Percentiles rank a stretch among this genome's conserved stretches.
phyloP scores from a whole-genome alignment of 1,284 basidiomycete genomes.

The Leucoagaricus sp. region DNA sequence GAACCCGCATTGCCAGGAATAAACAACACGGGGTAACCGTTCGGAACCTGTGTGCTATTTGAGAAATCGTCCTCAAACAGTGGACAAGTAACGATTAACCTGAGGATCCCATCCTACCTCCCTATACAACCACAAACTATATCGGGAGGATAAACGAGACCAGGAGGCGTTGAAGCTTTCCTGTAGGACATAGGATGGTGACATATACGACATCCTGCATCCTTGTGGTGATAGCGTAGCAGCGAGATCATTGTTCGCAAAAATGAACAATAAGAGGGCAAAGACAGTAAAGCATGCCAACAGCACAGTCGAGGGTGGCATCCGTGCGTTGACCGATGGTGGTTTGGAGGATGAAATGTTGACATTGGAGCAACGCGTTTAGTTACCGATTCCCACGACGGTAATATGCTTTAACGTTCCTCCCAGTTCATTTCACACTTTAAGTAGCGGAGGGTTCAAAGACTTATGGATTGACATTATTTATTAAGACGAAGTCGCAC shows the following conservation, averaged over 20 bases:
- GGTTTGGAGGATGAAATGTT: neutral
- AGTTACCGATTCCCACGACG: neutral
- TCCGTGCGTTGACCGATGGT: neutral
- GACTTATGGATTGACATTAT: neutral
- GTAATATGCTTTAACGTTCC: neutral
- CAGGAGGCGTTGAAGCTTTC: conserved; percentile 60
- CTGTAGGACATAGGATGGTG: conserved; percentile 83
- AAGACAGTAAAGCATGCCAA: conserved; percentile 17
- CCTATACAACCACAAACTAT: conserved; percentile 88
- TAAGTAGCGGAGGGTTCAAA: no score
- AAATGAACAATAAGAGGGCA: conserved; percentile 36
- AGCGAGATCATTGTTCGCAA: conserved; percentile 40
- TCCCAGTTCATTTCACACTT: neutral
- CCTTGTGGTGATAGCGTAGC: conserved; percentile 71
- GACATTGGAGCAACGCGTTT: neutral
- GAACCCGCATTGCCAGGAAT: conserved; percentile 98
- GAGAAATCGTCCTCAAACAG: conserved; percentile 33
- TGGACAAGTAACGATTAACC: conserved; percentile 48
- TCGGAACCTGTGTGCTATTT: conserved; percentile 1
- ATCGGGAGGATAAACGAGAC: conserved; percentile 72
- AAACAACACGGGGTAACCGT: conserved; percentile 79
- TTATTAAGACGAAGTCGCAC: neutral
- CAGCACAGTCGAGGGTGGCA: neutral
- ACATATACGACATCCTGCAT: conserved; percentile 99
- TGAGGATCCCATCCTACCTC: conserved; percentile 84